Evolutionary conservation across 495 filamentous ascomycete genomes (phyloP).

Genomic region (Aspergillus nidulans): DNA sequence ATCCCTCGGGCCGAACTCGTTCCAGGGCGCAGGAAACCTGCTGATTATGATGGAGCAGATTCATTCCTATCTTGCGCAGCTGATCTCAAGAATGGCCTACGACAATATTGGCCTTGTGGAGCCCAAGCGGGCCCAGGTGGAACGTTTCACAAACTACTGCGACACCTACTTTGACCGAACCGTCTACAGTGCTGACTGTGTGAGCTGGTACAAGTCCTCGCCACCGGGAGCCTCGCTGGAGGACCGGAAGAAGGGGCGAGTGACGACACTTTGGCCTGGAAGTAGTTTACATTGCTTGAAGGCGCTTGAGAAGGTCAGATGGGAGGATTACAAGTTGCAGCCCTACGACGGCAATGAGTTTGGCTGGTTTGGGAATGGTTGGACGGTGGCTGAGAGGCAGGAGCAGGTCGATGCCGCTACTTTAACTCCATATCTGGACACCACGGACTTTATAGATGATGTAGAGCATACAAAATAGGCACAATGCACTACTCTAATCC

Average conservation of each 20-base stretch:
- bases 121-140: neutral
- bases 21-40: neutral
- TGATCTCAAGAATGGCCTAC: neutral
- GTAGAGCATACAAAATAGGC: neutral
- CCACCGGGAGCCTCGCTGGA: neutral
- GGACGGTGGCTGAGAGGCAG: neutral
- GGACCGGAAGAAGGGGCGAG: neutral
- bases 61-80: neutral
- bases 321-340: neutral
- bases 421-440: neutral
- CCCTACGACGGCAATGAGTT: constrained; percentile 1
- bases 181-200: neutral
- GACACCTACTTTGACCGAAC: neutral
- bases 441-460: neutral
- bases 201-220: neutral
- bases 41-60: neutral
- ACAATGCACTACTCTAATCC: too few species aligned
- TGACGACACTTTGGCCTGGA: neutral
- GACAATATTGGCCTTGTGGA: neutral
- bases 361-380: neutral
- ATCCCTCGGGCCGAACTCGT: neutral
- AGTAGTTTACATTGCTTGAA: neutral
- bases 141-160: neutral
- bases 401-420: neutral
- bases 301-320: neutral